Evolutionary conservation across 257 asterid genomes (phyloP).

Genomic region (Capsicum baccatum): DNA sequence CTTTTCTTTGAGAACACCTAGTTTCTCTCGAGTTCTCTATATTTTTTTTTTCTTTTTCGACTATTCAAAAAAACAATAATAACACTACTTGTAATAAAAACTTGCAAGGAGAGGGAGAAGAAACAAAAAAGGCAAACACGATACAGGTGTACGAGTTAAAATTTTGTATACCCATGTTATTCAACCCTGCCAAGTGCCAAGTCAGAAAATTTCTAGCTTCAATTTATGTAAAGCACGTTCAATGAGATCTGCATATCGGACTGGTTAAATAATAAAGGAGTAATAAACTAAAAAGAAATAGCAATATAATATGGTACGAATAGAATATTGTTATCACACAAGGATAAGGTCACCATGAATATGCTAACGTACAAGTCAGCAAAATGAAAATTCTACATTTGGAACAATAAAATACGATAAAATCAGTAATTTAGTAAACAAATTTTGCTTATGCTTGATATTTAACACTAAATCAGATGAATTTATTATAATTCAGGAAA

Average conservation of each 20-base stretch:
- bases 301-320: neutral
- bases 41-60: no score
- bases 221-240: slow-evolving; percentile 23
- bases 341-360: slow-evolving; percentile 15
- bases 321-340: slow-evolving; percentile 16
- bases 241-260: neutral
- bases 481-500: neutral
- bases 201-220: neutral
- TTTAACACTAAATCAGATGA: neutral
- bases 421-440: neutral
- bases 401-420: neutral
- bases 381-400: neutral
- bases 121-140: neutral
- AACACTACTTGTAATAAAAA: no score
- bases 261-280: neutral
- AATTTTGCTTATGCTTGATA: neutral
- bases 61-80: no score
- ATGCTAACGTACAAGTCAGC: slow-evolving; percentile 9
- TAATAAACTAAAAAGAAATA: neutral
- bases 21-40: no score
- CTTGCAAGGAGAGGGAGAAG: neutral
- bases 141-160: neutral
- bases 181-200: neutral
- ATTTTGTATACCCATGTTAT: neutral
- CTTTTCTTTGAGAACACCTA: no score